phyloP scores from a whole-genome alignment of 2,329 filamentous ascomycete species.

The Fusarium succisae region DNA sequence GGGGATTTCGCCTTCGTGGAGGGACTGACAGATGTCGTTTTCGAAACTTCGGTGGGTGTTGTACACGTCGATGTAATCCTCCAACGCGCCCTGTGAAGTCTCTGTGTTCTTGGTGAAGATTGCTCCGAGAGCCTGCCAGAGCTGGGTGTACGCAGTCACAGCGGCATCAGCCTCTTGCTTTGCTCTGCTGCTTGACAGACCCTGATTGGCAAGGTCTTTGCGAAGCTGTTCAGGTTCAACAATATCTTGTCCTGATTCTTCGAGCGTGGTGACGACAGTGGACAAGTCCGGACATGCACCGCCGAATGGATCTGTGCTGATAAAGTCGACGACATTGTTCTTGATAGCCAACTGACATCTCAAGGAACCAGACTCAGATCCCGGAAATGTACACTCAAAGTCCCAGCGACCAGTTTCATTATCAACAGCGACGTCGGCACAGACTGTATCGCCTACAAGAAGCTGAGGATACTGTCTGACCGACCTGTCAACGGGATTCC shows the following conservation, averaged over 20 bases:
- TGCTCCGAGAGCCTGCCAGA: slow-evolving; percentile 46
- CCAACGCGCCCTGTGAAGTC: slow-evolving; percentile 36
- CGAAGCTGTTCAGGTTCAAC: slow-evolving; percentile 41
- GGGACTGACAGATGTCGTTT: slow-evolving; percentile 48
- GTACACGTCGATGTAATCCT: slow-evolving; percentile 47
- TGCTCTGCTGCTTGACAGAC: slow-evolving; percentile 26
- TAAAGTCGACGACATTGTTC: slow-evolving; percentile 46
- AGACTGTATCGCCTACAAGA: slow-evolving; percentile 46
- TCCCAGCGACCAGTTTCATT: slow-evolving; percentile 45
- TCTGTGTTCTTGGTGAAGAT: slow-evolving; percentile 42
- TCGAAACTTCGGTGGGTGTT: slow-evolving; percentile 43
- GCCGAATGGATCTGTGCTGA: slow-evolving; percentile 49
- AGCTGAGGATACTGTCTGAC: slow-evolving; percentile 46
- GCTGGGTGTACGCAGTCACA: slow-evolving; percentile 42
- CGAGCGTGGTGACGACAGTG: slow-evolving; percentile 48
- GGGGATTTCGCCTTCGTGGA: slow-evolving; percentile 46
- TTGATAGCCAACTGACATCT: slow-evolving; percentile 47
- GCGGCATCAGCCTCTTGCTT: slow-evolving; percentile 39
- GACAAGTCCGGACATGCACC: slow-evolving; percentile 49
- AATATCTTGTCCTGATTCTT: slow-evolving; percentile 42
- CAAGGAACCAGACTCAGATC: slow-evolving; percentile 41
- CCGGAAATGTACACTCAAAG: slow-evolving; percentile 51
- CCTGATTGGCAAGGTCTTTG: slow-evolving; percentile 40
- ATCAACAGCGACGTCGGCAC: slow-evolving; percentile 43
- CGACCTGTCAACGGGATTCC: slow-evolving; percentile 38